These are phyloP conservation scores for Metroxylon sagu DNA, from an alignment of 176 grass and related monocot species.

Conservation along the genomic window DNA sequence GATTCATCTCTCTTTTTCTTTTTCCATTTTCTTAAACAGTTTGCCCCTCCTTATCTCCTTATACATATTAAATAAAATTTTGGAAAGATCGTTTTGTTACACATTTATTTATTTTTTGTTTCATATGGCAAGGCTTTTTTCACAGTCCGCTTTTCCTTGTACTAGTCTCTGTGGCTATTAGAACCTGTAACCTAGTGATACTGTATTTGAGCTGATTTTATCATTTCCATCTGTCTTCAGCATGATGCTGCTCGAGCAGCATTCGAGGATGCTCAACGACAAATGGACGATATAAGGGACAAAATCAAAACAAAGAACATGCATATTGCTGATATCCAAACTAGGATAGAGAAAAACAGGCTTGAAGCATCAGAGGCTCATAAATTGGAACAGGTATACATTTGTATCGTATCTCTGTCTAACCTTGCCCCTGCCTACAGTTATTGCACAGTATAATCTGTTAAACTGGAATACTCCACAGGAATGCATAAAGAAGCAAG, in stretches of 20 bases:
- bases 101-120: background rate
- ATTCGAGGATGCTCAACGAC: conserved; percentile 51
- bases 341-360: conserved; percentile 48
- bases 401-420: background rate
- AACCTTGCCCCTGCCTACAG: background rate
- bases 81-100: no score
- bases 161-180: background rate
- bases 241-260: conserved; percentile 61
- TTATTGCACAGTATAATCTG: conserved; percentile 12
- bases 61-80: no score
- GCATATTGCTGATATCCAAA: conserved; percentile 44
- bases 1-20: no score
- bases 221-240: conserved; percentile 30
- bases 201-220: no score
- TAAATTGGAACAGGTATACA: conserved; percentile 56
- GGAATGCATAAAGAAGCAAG: conserved; percentile 72
- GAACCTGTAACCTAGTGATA: no score
- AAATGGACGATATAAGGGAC: conserved; percentile 61
- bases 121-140: background rate
- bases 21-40: no score
- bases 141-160: conserved; percentile 4
- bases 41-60: no score
- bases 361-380: conserved; percentile 55
- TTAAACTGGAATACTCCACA: conserved; percentile 22
- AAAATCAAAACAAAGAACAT: conserved; percentile 48